A percentile compares a stretch with the other conserved stretches of the same genome.
These are phyloP conservation scores for Backusella sp. DNA, from an alignment of 192 early-diverging fungal species.

Conservation along the genomic window DNA sequence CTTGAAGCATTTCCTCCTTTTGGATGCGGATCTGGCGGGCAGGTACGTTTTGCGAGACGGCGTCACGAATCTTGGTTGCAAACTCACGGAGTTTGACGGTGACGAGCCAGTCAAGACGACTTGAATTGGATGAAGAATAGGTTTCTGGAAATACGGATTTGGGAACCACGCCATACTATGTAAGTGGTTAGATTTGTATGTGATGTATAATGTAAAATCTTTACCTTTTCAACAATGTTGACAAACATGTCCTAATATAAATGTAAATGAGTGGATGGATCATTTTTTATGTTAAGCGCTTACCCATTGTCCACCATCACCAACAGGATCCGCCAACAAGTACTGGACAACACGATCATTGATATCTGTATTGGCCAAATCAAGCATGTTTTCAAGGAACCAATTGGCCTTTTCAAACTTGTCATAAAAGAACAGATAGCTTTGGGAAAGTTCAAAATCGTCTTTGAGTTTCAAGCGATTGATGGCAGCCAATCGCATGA, in stretches of 20 bases:
- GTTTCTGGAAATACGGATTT: conserved; percentile 67
- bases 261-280: no score
- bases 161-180: conserved; percentile 68
- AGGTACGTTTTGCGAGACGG: conserved; percentile 39
- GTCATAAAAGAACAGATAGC: conserved; percentile 62
- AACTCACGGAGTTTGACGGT: conserved; percentile 69
- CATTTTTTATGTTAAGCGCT: no score
- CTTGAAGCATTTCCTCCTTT: conserved; percentile 61
- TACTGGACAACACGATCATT: conserved; percentile 70
- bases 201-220: neutral
- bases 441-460: conserved; percentile 77
- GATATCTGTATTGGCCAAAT: conserved; percentile 56
- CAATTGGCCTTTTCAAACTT: conserved; percentile 84
- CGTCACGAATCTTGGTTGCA: conserved; percentile 55
- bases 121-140: conserved; percentile 60
- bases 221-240: conserved; percentile 62
- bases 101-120: conserved; percentile 59
- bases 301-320: conserved; percentile 70
- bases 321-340: conserved; percentile 61
- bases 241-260: conserved; percentile 66
- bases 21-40: conserved; percentile 37
- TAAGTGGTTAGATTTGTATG: no score
- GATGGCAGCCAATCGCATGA: conserved; percentile 62
- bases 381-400: conserved; percentile 78
- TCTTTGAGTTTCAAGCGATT: conserved; percentile 60